Evolutionary conservation across 495 filamentous ascomycete species (phyloP).

Genomic region (Annulohypoxylon nitens): DNA sequence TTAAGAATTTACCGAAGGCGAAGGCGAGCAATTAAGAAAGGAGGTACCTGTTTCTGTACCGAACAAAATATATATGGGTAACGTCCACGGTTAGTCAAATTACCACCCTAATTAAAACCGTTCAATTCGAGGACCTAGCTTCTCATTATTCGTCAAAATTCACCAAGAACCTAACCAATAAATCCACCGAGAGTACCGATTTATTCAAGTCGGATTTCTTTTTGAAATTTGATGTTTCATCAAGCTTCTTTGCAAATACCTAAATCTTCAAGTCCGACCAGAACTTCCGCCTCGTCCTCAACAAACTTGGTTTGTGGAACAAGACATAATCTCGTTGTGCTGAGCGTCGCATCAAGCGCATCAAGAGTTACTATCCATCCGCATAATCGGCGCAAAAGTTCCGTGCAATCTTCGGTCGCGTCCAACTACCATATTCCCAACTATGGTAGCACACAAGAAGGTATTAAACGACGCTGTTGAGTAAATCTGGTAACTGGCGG

Average conservation of each 20-base stretch:
- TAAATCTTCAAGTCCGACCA: constrained; percentile 45
- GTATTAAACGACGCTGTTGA: constrained; percentile 67
- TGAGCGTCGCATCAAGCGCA: constrained; percentile 17
- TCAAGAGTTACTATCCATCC: background rate
- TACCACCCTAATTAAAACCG: too few relatives aligned
- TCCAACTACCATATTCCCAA: constrained; percentile 58
- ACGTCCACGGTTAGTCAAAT: too few relatives aligned
- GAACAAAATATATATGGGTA: too few relatives aligned
- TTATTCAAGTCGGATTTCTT: too few relatives aligned
- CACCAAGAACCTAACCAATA: too few relatives aligned
- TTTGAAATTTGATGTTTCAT: too few relatives aligned
- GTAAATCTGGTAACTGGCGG: constrained; percentile 70
- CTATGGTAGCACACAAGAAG: constrained; percentile 59
- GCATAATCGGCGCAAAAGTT: constrained; percentile 2
- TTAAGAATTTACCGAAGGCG: background rate
- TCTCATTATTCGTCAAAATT: too few relatives aligned
- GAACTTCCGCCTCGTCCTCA: constrained; percentile 11
- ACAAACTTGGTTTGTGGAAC: constrained; percentile 31
- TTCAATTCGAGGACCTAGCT: too few relatives aligned
- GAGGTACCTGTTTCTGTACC: background rate
- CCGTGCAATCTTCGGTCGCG: constrained; percentile 25
- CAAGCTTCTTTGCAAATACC: background rate
- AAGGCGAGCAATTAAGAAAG: background rate
- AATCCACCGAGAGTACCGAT: too few relatives aligned
- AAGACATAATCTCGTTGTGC: background rate